Percentiles rank a stretch among this genome's conserved stretches.
Evolutionary conservation across 192 early-diverging fungal species (phyloP).

Genomic region (Entomortierella parvispora): DNA sequence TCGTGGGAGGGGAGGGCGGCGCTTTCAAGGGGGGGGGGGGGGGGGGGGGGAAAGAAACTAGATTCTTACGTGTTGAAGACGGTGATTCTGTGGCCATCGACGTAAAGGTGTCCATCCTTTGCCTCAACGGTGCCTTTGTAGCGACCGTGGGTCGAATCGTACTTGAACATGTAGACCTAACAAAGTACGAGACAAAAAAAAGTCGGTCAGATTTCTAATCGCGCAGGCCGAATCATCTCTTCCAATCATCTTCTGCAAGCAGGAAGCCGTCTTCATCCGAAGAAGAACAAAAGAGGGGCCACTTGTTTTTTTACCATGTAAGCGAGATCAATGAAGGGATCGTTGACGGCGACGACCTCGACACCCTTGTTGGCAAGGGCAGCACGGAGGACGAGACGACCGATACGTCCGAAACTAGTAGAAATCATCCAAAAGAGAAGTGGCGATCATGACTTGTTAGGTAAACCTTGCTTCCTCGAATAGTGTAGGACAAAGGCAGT

Average conservation of each 20-base stretch:
- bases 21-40: too few relatives aligned
- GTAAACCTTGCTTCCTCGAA: too few relatives aligned
- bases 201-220: background rate
- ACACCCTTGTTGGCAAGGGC: slow-evolving; percentile 77
- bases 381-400: slow-evolving; percentile 95
- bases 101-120: slow-evolving; percentile 88
- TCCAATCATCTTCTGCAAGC: too few relatives aligned
- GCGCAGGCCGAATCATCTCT: too few relatives aligned
- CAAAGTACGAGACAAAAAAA: too few relatives aligned
- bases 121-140: slow-evolving; percentile 85
- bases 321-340: slow-evolving; percentile 95
- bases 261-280: too few relatives aligned
- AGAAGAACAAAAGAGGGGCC: too few relatives aligned
- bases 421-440: too few relatives aligned
- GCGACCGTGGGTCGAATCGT: slow-evolving; percentile 98
- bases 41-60: too few relatives aligned
- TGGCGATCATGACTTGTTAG: too few relatives aligned
- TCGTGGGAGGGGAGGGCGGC: too few relatives aligned
- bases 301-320: slow-evolving; percentile 86
- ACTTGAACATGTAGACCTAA: slow-evolving; percentile 93
- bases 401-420: slow-evolving; percentile 94
- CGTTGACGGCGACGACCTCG: slow-evolving; percentile 92
- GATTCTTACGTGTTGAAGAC: slow-evolving; percentile 71
- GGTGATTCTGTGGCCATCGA: slow-evolving; percentile 85
- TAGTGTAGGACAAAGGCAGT: too few relatives aligned